Conservation (phyloP, 2,329 filamentous ascomycete genomes). For the Aspergillus vadensis region DNA sequence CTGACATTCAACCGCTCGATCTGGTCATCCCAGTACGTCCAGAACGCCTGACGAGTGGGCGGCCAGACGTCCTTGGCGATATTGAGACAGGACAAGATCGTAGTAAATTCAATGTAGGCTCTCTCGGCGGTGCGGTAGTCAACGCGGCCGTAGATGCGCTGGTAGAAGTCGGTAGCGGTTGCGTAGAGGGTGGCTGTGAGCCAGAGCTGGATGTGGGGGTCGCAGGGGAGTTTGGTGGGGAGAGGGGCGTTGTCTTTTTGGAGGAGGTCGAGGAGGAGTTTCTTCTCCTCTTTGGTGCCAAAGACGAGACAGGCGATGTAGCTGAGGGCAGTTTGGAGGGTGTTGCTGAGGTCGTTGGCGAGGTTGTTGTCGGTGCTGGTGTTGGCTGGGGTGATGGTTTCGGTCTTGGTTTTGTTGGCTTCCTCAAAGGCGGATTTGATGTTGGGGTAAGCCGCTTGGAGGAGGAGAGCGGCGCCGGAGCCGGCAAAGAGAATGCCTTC, state of each 20-base stretch:
- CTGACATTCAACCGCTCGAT: slow-evolving; percentile 32
- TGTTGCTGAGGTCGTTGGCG: slow-evolving; percentile 33
- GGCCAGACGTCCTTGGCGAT: slow-evolving; percentile 36
- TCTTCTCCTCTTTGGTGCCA: slow-evolving; percentile 33
- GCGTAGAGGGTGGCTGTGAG: slow-evolving; percentile 40
- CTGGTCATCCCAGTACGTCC: slow-evolving; percentile 41
- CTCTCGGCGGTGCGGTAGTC: slow-evolving; percentile 35
- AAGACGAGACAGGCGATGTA: slow-evolving; percentile 40
- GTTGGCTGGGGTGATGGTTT: slow-evolving; percentile 16
- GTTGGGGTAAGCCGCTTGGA: slow-evolving; percentile 36
- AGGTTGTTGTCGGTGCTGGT: slow-evolving; percentile 22
- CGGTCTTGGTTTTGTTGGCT: slow-evolving; percentile 21
- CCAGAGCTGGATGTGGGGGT: slow-evolving; percentile 33
- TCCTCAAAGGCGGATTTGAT: slow-evolving; percentile 17
- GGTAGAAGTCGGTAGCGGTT: slow-evolving; percentile 40
- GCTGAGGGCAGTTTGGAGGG: slow-evolving; percentile 33
- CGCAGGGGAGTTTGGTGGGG: slow-evolving; percentile 23
- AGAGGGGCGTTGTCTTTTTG: slow-evolving; percentile 26
- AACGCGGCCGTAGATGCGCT: slow-evolving; percentile 38
- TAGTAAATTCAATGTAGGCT: slow-evolving; percentile 34
- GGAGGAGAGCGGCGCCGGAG: slow-evolving; percentile 36
- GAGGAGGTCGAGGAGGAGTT: slow-evolving; percentile 30
- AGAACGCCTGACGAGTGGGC: slow-evolving; percentile 33
- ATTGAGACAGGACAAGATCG: slow-evolving; percentile 31
- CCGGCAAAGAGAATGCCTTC: slow-evolving; percentile 41